A percentile compares a stretch with the other conserved stretches of the same genome.
phyloP scores from a whole-genome alignment of 2,329 filamentous ascomycete species.

The Xylaria sp. region DNA sequence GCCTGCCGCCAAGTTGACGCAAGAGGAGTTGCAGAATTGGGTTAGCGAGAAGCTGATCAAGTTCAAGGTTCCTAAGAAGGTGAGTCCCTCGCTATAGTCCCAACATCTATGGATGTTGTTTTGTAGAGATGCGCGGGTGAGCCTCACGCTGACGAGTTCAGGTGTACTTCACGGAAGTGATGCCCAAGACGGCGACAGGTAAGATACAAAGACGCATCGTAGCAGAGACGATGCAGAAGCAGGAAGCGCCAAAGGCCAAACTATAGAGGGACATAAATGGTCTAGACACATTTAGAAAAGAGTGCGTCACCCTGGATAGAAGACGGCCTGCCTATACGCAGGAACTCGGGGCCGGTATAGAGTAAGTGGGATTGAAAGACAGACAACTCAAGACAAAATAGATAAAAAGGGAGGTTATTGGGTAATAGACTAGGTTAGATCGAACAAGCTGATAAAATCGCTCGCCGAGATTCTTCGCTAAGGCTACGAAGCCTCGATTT shows the following conservation, averaged over 20 bases:
- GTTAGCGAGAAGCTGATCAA: slow-evolving; percentile 76
- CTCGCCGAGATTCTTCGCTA: slow-evolving; percentile 24
- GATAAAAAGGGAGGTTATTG: slow-evolving; percentile 4
- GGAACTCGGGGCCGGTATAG: slow-evolving; percentile 1
- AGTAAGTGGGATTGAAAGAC: neutral
- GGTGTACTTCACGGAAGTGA: slow-evolving; percentile 83
- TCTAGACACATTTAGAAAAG: slow-evolving; percentile 7
- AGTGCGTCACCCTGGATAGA: neutral
- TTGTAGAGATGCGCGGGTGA: slow-evolving; percentile 7
- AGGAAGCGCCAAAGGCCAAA: slow-evolving; percentile 65
- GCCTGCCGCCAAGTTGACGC: slow-evolving; percentile 64
- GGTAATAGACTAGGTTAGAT: neutral
- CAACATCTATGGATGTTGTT: slow-evolving; percentile 4
- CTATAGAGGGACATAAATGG: slow-evolving; percentile 52
- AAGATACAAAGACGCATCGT: slow-evolving; percentile 89
- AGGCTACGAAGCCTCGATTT: slow-evolving; percentile 12
- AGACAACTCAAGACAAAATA: neutral
- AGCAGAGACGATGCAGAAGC: slow-evolving; percentile 84
- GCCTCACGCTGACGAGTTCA: slow-evolving; percentile 47
- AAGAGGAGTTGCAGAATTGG: slow-evolving; percentile 73
- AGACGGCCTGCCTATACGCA: slow-evolving; percentile 1
- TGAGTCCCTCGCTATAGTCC: slow-evolving; percentile 50
- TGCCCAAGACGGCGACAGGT: slow-evolving; percentile 92
- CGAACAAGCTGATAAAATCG: neutral
- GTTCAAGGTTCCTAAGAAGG: slow-evolving; percentile 88